Evolutionary conservation across 768 basidiomycete genomes (phyloP), one percentile per base, ranked within the genome.

Genomic region (Boletus bicolor): DNA sequence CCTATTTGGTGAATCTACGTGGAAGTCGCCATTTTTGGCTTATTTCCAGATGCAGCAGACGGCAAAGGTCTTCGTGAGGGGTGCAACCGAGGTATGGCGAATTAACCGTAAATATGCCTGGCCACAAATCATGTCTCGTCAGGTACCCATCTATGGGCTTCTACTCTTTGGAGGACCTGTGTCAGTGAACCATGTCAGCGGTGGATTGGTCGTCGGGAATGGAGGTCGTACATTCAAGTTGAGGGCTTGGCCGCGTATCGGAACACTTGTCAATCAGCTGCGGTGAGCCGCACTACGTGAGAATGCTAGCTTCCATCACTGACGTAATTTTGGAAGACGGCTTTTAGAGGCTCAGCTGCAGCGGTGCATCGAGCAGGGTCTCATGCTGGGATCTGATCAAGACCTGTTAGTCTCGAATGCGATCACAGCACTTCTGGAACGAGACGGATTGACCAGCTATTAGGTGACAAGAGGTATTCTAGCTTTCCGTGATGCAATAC

Each of bases 121-220:
- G 10, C 8, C 24, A 15, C 34, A 52, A 43, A 48, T 5, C 7
- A 2, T 39, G 37, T 21, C 34, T 52, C 9, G 38, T 30, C 24
- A 93, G 89, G 80, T 94, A n/a, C 91, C 93, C 7, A 73, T 93
- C n/a, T 95, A 91, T 67, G 89, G 85, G 1, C 72, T 95, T 14
- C 72, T 97, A 30, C 75, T 97, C 8, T 93, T 96, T 62, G 93
- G 93, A 3, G 93, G 92, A 0, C 76, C 79, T 5, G 83, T 97
- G 17, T 72, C 82, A 6, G 83, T 93, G 50, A 86, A 94, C 61
- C 90, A 93, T 61, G 78, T 92, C 42, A 82, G 77, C 10, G 90
- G 91, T n/a, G 91, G 89, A 0, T 69, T 95, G 41, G 82, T 79
- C 5, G 71, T 91, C 34, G 82, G 82, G 7, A 78, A 72, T 15